phyloP scores from a whole-genome alignment of 306 rosid species.

The Acacia acuminata region DNA sequence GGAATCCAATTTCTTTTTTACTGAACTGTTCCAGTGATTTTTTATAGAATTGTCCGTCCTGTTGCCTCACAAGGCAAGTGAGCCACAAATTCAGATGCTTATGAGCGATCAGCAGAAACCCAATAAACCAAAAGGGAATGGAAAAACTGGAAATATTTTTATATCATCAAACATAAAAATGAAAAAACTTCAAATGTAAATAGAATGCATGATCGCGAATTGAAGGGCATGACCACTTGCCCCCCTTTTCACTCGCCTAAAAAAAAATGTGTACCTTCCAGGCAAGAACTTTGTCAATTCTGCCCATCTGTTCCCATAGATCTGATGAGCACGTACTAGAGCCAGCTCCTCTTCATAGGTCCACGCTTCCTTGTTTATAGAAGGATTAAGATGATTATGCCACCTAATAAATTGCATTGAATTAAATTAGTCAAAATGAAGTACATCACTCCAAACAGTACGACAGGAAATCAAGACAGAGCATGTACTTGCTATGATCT shows the following conservation, averaged over 20 bases:
- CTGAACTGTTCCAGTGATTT: constrained; percentile 99
- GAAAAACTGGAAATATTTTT: constrained; percentile 15
- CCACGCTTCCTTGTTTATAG: constrained; percentile 98
- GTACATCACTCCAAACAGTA: background rate
- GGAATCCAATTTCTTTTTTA: constrained; percentile 95
- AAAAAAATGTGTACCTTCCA: constrained; percentile 65
- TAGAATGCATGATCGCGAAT: background rate
- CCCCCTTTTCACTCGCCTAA: background rate
- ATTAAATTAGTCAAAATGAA: constrained; percentile 26
- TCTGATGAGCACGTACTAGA: constrained; percentile 89
- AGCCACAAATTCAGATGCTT: constrained; percentile 8
- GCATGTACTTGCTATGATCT: background rate
- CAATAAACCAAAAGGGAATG: constrained; percentile 4
- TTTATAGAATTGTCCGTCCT: constrained; percentile 99
- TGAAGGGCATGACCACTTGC: constrained; percentile 17
- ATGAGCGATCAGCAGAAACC: constrained; percentile 1
- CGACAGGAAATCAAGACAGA: constrained; percentile 22
- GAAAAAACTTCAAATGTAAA: background rate
- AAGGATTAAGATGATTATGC: constrained; percentile 99
- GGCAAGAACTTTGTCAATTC: constrained; percentile 90
- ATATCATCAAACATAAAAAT: constrained; percentile 10
- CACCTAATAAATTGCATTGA: constrained; percentile 56
- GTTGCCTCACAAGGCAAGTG: constrained; percentile 52
- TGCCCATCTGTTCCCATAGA: constrained; percentile 97
- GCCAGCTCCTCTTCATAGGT: constrained; percentile 95